Percentiles rank a stretch among this genome's conserved stretches.
Evolutionary conservation across 2,329 filamentous ascomycete genomes (phyloP).

Genomic region (Microdochium bolleyi): DNA sequence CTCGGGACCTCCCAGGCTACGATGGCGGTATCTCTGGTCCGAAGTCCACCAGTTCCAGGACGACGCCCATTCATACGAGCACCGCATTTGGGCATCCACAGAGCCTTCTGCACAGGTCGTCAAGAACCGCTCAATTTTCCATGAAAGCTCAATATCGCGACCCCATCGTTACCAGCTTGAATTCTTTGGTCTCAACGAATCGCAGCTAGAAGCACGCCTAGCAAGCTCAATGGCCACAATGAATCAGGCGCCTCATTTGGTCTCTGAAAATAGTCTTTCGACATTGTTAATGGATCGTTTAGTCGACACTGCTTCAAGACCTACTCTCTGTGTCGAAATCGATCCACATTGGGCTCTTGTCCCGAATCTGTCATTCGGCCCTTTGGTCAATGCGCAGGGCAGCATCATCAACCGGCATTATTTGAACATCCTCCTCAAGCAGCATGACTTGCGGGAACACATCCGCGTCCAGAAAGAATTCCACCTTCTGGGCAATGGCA

Average conservation of each 20-base stretch:
- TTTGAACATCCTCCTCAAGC: conserved; percentile 65
- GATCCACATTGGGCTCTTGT: conserved; percentile 50
- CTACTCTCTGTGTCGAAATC: conserved; percentile 18
- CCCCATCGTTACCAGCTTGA: neutral
- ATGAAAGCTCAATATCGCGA: neutral
- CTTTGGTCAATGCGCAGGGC: conserved; percentile 66
- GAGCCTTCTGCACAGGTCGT: neutral
- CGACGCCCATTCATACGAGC: conserved; percentile 47
- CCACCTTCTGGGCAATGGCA: conserved; percentile 75
- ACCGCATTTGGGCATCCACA: conserved; percentile 20
- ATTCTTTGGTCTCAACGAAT: neutral
- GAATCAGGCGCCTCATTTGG: conserved; percentile 21
- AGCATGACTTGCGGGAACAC: conserved; percentile 65
- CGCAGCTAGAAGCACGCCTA: conserved; percentile 37
- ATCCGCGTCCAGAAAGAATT: conserved; percentile 70
- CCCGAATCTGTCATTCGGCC: conserved; percentile 67
- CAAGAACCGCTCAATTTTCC: neutral
- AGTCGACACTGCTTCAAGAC: conserved; percentile 15
- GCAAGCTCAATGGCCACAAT: conserved; percentile 41
- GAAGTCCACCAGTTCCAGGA: conserved; percentile 57
- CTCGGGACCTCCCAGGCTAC: conserved; percentile 46
- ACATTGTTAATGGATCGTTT: conserved; percentile 31
- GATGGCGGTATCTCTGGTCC: conserved; percentile 67
- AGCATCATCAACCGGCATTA: conserved; percentile 70
- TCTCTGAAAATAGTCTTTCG: conserved; percentile 26